phyloP scores from a whole-genome alignment of 148 eudicot species.

The Nyssa sinensis region DNA sequence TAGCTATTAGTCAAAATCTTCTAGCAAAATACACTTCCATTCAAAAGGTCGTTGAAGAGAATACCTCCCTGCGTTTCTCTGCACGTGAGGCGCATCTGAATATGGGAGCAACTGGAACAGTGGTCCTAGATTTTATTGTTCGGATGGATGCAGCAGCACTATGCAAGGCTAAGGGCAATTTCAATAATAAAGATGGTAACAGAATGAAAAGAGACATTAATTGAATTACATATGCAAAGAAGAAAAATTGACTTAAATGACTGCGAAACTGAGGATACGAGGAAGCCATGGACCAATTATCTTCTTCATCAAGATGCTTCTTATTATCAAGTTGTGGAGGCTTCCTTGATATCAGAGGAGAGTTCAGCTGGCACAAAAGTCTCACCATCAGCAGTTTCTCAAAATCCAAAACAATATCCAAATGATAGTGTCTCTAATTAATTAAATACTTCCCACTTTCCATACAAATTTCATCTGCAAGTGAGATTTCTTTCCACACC shows the following conservation, averaged over 20 bases:
- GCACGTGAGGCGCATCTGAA: slow-evolving; percentile 55
- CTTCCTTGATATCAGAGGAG: slow-evolving; percentile 49
- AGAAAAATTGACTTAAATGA: neutral
- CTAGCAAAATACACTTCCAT: neutral
- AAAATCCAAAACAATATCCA: neutral
- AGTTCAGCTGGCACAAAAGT: slow-evolving; percentile 41
- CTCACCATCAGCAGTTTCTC: slow-evolving; percentile 1
- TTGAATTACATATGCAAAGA: neutral
- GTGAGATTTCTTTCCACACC: no score
- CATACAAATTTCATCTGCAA: no score
- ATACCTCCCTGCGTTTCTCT: slow-evolving; percentile 84
- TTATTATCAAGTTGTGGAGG: slow-evolving; percentile 18
- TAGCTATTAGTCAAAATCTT: neutral
- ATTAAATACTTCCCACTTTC: no score
- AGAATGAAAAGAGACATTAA: slow-evolving; percentile 5
- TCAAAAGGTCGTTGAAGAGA: neutral
- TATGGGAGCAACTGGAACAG: slow-evolving; percentile 78
- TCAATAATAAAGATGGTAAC: neutral
- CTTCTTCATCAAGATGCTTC: slow-evolving; percentile 63
- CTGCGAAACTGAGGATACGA: slow-evolving; percentile 67
- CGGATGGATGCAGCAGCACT: slow-evolving; percentile 69
- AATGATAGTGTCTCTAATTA: no score
- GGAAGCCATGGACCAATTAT: slow-evolving; percentile 80
- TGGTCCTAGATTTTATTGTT: slow-evolving; percentile 58
- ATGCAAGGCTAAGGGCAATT: slow-evolving; percentile 45